Evolutionary conservation across 2,329 filamentous ascomycete genomes (phyloP), one percentile per base, ranked within the genome.

Genomic region (Esteya vermicola): DNA sequence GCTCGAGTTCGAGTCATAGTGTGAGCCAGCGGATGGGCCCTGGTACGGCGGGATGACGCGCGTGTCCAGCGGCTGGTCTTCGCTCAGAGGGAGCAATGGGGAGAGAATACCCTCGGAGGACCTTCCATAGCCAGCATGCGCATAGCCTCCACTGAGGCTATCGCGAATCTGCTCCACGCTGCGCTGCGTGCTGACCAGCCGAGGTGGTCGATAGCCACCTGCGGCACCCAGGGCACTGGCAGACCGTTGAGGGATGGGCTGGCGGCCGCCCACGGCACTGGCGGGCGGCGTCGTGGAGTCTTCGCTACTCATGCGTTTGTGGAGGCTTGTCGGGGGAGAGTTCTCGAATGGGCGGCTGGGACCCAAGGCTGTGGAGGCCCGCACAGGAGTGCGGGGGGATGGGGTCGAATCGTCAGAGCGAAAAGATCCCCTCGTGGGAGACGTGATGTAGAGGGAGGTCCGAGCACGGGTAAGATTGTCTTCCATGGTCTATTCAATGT

Each of bases 381-480:
- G 53, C 33, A 64, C 58, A 26, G 61, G 55, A 9, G 67, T 60
- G 0, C 63, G 60, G 4, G 70, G 73, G 40, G 65, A 72, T 13
- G 71, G 67, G 1, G 68, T 71, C 16, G 70, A 73, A 9, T 60
- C 60, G 42, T 67, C 64, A 3, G 69, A 73, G 4, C 51, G 49
- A 36, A 85, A 75, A 0, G 68, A 63, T 30, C 79, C 84, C 45
- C 77, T 81, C 48, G 78, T 75, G 14, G 81, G 78, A 13, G 68
- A 62, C 20, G 65, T 69, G 18, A 74, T 63, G 41, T 85, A 78
- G 8, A 65, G 57, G 3, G 72, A 84, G 52, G 73, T 85, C 7
- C 82, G 80, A 31, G 78, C 88, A 45, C 85, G 79, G 42, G 72
- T 79, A 18, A 95, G 66, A 50, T 95, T 95, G 28, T 81, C 85